Evolutionary conservation across 2,329 filamentous ascomycete genomes (phyloP), one percentile per base, ranked within the genome.

Genomic region (Tolypocladium album): DNA sequence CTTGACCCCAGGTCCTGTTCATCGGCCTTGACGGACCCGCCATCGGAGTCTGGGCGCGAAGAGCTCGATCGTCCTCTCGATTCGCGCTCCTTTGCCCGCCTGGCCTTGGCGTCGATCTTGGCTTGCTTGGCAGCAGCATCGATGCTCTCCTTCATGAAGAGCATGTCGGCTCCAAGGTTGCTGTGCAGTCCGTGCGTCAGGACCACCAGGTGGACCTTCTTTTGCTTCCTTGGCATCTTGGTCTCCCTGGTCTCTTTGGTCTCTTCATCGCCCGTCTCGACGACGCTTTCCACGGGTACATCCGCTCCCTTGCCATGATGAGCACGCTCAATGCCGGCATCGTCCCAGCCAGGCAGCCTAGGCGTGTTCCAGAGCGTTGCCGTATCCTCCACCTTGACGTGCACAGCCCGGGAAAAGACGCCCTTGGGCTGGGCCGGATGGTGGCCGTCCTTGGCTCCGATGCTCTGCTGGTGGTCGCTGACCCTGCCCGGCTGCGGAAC

Each of bases 101-200:
- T 80, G 57, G 77, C 80, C 70, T 81, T 87, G 43, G 86, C 84
- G 71, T 90, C 87, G 57, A 85, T 76, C 66, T 87, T 87, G 36
- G 90, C 88, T 70, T 93, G 86, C 67, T 79, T 87, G 4, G 88
- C 88, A 3, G 90, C 87, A 36, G 86, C 85, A 75, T 99, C 94
- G 63, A 99, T 97, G 73, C 91, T 96, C 74, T 99, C 94, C 70
- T 99, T 99, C 72, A 99, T 76, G 70, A 90, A 99, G 24, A 99
- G 79, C 94, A 99, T 96, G 71, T 99, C 94, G 27, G 92, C 89
- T 6, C 94, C 91, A 15, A 97, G 80, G 71, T 99, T 99, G 74
- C 93, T 96, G 73, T 99, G 94, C 64, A 99, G 74, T 0, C 94
- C 94, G 75, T 99, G 94, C 0, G 94, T 97, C 57, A 99, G 76